Conservation (phyloP, 345 rosid species). For the Cardamine chenopodiifolia region DNA sequence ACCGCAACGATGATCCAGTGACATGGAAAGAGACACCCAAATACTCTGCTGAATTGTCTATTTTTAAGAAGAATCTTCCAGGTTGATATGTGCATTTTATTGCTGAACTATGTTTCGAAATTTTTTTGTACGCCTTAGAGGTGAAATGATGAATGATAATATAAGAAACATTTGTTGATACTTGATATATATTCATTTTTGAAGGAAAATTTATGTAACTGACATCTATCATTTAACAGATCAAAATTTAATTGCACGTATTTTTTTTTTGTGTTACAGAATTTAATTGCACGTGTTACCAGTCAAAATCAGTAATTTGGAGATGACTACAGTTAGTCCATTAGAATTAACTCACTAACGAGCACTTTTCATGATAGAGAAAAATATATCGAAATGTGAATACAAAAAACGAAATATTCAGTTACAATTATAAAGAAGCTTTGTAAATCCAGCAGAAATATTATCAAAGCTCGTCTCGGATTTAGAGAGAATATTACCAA, state of each 20-base stretch:
- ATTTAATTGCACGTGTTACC: not conserved
- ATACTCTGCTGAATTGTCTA: constrained; percentile 16
- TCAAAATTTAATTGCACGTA: not conserved
- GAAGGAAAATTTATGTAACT: not conserved
- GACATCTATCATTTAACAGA: not conserved
- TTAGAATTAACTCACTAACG: not conserved
- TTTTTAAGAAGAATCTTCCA: constrained; percentile 19
- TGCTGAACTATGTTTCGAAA: not conserved
- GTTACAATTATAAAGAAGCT: not conserved
- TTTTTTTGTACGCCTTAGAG: not conserved
- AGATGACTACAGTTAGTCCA: not conserved
- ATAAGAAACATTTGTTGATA: not conserved
- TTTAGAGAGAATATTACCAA: not conserved
- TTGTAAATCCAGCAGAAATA: not conserved
- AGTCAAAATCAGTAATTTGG: not conserved
- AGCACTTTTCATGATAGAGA: not conserved
- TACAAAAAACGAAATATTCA: not conserved
- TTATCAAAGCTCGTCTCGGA: not conserved
- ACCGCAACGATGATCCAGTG: constrained; percentile 17
- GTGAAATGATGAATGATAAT: not conserved
- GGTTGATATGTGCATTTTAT: constrained; percentile 2
- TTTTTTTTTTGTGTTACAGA: too few relatives aligned
- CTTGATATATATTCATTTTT: not conserved
- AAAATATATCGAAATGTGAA: not conserved
- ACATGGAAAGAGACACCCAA: constrained; percentile 24